These are phyloP conservation scores for Asclepias syriaca DNA, from an alignment of 257 asterid genomes.

Conservation along the genomic window DNA sequence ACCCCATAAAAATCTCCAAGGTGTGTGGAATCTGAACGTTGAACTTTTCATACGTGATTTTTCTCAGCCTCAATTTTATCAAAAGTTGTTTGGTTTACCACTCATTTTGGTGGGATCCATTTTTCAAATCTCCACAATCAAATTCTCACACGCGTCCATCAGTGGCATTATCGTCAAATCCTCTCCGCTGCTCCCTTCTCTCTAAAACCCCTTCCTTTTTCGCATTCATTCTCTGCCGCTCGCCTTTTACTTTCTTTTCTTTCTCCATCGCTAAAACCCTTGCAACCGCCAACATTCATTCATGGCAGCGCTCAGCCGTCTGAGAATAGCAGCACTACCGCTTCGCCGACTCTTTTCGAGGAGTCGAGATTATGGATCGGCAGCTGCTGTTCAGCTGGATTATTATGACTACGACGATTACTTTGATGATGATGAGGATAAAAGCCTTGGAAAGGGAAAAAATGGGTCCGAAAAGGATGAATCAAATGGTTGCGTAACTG, in stretches of 20 bases:
- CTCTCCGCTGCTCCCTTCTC: not conserved
- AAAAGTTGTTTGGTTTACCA: too few relatives aligned
- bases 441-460: slow-evolving; percentile 6
- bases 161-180: slow-evolving; percentile 18
- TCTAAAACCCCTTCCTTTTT: slow-evolving; percentile 15
- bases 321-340: slow-evolving; percentile 39
- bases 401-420: slow-evolving; percentile 38
- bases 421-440: slow-evolving; percentile 27
- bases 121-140: not conserved
- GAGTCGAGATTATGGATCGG: slow-evolving; percentile 53
- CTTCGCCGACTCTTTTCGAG: slow-evolving; percentile 11
- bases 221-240: slow-evolving; percentile 16
- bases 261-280: slow-evolving; percentile 21
- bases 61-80: not conserved
- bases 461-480: slow-evolving; percentile 31
- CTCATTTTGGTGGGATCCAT: too few relatives aligned
- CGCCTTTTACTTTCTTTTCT: not conserved
- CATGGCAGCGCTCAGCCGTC: slow-evolving; percentile 61
- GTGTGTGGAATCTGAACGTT: slow-evolving; percentile 17
- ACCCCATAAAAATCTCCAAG: slow-evolving; percentile 6
- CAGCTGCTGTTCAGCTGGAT: slow-evolving; percentile 67
- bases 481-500: slow-evolving; percentile 49
- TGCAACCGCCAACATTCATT: slow-evolving; percentile 22
- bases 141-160: not conserved
- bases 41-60: slow-evolving; percentile 17